Conservation (phyloP, 495 filamentous ascomycete species). For the Cairneyella variabilis region DNA sequence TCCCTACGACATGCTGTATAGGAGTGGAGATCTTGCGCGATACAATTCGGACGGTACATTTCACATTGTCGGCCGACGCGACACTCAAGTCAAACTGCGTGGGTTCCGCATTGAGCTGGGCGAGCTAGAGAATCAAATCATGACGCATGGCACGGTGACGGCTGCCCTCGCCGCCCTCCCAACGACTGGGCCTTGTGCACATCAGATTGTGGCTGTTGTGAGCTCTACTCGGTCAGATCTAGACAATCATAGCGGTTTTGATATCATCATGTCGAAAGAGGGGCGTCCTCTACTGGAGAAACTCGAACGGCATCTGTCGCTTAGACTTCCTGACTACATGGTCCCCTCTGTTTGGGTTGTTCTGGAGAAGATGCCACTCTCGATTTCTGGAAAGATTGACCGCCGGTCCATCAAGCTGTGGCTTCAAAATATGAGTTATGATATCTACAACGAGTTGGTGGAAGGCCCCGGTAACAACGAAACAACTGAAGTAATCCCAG, state of each 20-base stretch:
- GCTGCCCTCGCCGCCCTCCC: too few relatives aligned
- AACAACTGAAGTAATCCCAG: neutral
- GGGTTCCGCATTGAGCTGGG: conserved; percentile 30
- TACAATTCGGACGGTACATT: conserved; percentile 37
- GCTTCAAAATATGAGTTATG: neutral
- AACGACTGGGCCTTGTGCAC: too few relatives aligned
- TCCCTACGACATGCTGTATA: too few relatives aligned
- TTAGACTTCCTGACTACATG: conserved; percentile 29
- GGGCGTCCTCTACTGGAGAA: too few relatives aligned
- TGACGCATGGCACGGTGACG: too few relatives aligned
- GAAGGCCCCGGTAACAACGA: too few relatives aligned
- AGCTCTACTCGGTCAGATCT: too few relatives aligned
- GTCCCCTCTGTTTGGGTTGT: conserved; percentile 19
- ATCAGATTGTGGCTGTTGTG: too few relatives aligned
- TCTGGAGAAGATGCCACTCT: conserved; percentile 3
- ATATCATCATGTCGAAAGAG: too few relatives aligned
- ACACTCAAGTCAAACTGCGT: conserved; percentile 30
- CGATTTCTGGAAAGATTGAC: conserved; percentile 11
- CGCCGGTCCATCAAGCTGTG: neutral
- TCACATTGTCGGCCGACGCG: conserved; percentile 26
- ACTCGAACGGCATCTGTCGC: too few relatives aligned
- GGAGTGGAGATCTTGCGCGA: conserved; percentile 29
- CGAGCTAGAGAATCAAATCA: conserved; percentile 41
- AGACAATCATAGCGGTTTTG: too few relatives aligned
- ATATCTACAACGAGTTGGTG: too few relatives aligned